Conservation (phyloP, 1,284 basidiomycete genomes). For the Rhodofomes roseus region DNA sequence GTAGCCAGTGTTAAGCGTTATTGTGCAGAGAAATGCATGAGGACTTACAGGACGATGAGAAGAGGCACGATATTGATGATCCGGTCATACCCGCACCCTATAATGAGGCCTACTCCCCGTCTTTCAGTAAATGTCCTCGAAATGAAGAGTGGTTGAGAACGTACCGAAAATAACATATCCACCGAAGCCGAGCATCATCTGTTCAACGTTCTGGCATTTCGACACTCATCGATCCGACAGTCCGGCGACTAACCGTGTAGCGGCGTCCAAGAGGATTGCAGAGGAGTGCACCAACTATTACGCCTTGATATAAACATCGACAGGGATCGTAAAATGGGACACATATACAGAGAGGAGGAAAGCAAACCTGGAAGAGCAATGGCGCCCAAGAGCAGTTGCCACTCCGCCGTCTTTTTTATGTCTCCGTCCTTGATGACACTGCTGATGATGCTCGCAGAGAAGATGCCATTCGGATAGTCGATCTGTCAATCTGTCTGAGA, state of each 20-base stretch:
- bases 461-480: slow-evolving; percentile 71
- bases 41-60: slow-evolving; percentile 60
- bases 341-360: no score
- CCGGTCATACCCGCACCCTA: slow-evolving; percentile 65
- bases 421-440: slow-evolving; percentile 49
- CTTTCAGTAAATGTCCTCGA: no score
- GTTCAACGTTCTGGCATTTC: background rate
- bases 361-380: slow-evolving; percentile 61
- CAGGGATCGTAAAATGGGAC: no score
- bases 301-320: slow-evolving; percentile 24
- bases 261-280: slow-evolving; percentile 62
- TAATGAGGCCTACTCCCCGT: slow-evolving; percentile 44
- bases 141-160: background rate
- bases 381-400: slow-evolving; percentile 65
- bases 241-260: slow-evolving; percentile 44
- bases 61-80: slow-evolving; percentile 63
- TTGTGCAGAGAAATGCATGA: slow-evolving; percentile 29
- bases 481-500: slow-evolving; percentile 33
- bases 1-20: slow-evolving; percentile 29
- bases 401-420: slow-evolving; percentile 62
- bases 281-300: slow-evolving; percentile 55
- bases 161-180: slow-evolving; percentile 1
- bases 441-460: slow-evolving; percentile 60
- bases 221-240: background rate
- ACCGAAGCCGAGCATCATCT: slow-evolving; percentile 3